Percentiles rank a stretch among this genome's conserved stretches.
These are phyloP conservation scores for Xenosphaeropsis pyriputrescens DNA, from an alignment of 2,329 filamentous ascomycete genomes.

Conservation along the genomic window DNA sequence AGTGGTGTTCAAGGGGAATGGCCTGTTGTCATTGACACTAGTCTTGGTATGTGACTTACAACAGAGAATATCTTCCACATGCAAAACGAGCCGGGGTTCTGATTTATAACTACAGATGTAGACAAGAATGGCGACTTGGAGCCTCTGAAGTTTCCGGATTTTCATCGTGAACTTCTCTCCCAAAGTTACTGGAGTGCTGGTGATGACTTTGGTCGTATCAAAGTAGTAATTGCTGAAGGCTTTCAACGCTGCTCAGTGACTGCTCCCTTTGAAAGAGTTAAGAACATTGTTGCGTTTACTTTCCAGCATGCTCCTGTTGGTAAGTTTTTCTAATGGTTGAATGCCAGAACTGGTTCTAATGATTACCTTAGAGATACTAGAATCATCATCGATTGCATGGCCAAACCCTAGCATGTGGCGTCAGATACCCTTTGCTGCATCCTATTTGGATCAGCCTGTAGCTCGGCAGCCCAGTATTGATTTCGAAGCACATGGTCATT, in stretches of 20 bases:
- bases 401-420: slow-evolving; percentile 60
- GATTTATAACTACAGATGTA: slow-evolving; percentile 8
- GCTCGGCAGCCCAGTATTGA: slow-evolving; percentile 26
- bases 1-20: slow-evolving; percentile 24
- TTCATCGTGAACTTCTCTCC: slow-evolving; percentile 52
- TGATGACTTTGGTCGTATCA: slow-evolving; percentile 62
- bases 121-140: slow-evolving; percentile 35
- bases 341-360: background rate
- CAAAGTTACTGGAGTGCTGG: slow-evolving; percentile 59
- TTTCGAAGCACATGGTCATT: slow-evolving; percentile 46
- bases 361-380: slow-evolving; percentile 45
- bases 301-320: slow-evolving; percentile 75
- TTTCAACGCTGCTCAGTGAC: slow-evolving; percentile 38
- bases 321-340: slow-evolving; percentile 22
- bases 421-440: slow-evolving; percentile 24
- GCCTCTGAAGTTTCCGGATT: slow-evolving; percentile 56
- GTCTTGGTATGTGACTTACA: slow-evolving; percentile 25
- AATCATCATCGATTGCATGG: slow-evolving; percentile 64
- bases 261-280: slow-evolving; percentile 47
- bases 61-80: background rate
- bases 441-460: slow-evolving; percentile 13
- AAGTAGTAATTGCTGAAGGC: slow-evolving; percentile 61
- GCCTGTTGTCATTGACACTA: slow-evolving; percentile 28
- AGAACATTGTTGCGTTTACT: slow-evolving; percentile 63
- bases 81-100: background rate